phyloP scores from a whole-genome alignment of 176 grass and related monocot genomes.

The Cymbopogon citratus region DNA sequence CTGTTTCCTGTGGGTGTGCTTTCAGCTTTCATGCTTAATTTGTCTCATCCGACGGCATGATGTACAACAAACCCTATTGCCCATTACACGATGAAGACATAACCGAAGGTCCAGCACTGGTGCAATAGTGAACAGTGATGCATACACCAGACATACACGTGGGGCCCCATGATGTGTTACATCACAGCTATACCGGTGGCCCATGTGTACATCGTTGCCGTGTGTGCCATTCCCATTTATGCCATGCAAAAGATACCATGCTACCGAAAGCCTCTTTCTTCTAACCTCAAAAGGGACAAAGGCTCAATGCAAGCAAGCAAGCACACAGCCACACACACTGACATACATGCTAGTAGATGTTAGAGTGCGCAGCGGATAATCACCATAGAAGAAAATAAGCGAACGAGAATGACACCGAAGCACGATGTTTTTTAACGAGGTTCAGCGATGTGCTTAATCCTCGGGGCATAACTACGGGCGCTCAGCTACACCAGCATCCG shows the following conservation, averaged over 20 bases:
- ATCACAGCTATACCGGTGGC: slow-evolving; percentile 2
- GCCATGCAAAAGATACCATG: slow-evolving; percentile 5
- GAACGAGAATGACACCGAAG: too few species aligned
- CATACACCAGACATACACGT: neutral
- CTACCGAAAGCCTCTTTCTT: slow-evolving; percentile 2
- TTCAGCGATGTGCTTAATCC: too few species aligned
- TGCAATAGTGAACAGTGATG: neutral
- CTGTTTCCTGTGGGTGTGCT: too few species aligned
- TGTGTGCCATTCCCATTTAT: slow-evolving; percentile 5
- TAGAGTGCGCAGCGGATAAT: too few species aligned
- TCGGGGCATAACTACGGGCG: too few species aligned
- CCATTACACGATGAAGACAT: neutral
- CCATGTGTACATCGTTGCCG: neutral
- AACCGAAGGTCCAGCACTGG: neutral
- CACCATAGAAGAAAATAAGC: too few species aligned
- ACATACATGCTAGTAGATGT: neutral
- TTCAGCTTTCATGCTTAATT: neutral
- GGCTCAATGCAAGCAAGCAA: neutral
- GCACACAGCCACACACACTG: neutral
- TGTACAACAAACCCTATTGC: neutral
- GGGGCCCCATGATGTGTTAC: slow-evolving; percentile 25
- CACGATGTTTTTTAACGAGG: too few species aligned
- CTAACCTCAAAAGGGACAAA: neutral
- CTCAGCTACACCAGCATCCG: too few species aligned
- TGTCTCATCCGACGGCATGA: neutral